Evolutionary conservation across 257 asterid genomes (phyloP).

Genomic region (Plantago major): DNA sequence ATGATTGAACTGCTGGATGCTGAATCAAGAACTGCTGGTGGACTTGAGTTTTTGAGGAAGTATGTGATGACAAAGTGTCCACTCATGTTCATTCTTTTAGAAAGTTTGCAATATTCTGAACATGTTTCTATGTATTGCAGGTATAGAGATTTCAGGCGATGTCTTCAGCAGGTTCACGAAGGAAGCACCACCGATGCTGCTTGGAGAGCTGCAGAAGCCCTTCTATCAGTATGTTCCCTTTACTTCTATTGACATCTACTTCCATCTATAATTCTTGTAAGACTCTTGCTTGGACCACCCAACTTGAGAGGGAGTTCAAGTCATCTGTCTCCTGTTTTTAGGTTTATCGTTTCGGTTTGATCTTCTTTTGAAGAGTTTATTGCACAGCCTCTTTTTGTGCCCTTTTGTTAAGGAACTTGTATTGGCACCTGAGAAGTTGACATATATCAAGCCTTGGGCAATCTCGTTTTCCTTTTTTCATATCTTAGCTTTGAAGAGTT

Average conservation of each 20-base stretch:
- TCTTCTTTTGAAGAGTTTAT: background rate
- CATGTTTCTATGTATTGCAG: constrained; percentile 38
- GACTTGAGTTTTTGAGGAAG: constrained; percentile 90
- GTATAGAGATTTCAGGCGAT: constrained; percentile 79
- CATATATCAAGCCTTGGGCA: background rate
- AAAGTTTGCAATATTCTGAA: constrained; percentile 9
- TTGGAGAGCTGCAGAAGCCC: constrained; percentile 72
- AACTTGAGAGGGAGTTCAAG: background rate
- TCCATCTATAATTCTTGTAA: background rate
- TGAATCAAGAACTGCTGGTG: constrained; percentile 74
- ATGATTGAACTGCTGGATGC: constrained; percentile 77
- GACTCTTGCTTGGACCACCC: background rate
- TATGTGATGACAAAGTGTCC: constrained; percentile 16
- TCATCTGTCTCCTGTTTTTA: background rate
- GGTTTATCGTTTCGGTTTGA: background rate
- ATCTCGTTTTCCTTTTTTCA: background rate
- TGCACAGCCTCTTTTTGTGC: background rate
- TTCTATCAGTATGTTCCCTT: constrained; percentile 55
- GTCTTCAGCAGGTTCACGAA: constrained; percentile 66
- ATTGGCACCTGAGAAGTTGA: background rate
- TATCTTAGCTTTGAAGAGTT: background rate
- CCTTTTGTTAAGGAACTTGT: constrained; percentile 8
- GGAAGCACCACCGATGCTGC: constrained; percentile 59
- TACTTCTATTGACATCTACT: constrained; percentile 20
- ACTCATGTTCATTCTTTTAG: constrained; percentile 3